Percentiles rank a stretch among this genome's conserved stretches.
Evolutionary conservation across 2,329 filamentous ascomycete species (phyloP).

Genomic region (Helotiales sp.): DNA sequence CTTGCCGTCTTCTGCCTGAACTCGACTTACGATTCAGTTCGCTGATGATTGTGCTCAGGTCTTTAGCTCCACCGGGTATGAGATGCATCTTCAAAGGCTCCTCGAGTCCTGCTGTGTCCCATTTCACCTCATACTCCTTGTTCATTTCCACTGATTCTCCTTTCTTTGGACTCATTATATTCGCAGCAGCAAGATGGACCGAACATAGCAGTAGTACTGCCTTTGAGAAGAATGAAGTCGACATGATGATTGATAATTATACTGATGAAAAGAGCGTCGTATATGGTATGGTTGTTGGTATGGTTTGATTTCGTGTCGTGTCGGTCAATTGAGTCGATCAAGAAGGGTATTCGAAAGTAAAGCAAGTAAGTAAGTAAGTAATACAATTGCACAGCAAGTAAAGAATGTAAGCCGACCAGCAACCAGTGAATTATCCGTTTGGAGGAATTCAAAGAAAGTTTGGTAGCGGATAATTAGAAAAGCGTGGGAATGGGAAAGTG

Average conservation of each 20-base stretch:
- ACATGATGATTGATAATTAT: conserved; percentile 11
- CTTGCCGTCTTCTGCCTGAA: not conserved
- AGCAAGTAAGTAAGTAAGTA: conserved; percentile 9
- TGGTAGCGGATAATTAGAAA: conserved; percentile 12
- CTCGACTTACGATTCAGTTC: conserved; percentile 8
- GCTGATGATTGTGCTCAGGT: conserved; percentile 12
- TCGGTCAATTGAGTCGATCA: not conserved
- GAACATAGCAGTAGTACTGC: conserved; percentile 6
- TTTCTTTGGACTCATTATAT: conserved; percentile 10
- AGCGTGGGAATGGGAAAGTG: not conserved
- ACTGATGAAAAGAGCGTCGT: conserved; percentile 9
- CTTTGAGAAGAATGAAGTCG: conserved; percentile 10
- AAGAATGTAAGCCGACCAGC: conserved; percentile 16
- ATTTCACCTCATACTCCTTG: conserved; percentile 7
- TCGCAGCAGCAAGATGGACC: conserved; percentile 4
- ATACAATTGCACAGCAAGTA: conserved; percentile 17
- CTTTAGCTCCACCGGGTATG: conserved; percentile 6
- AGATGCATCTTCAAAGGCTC: conserved; percentile 12
- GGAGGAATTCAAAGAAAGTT: conserved; percentile 12
- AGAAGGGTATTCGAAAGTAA: conserved; percentile 13
- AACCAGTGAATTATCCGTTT: conserved; percentile 14
- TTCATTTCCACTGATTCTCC: conserved; percentile 4
- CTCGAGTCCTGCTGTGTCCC: not conserved
- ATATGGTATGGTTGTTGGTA: not conserved
- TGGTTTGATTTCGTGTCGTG: not conserved